These are phyloP conservation scores for Pythium plurisporium DNA, from an alignment of 352 stramenopile genomes.

Conservation along the genomic window DNA sequence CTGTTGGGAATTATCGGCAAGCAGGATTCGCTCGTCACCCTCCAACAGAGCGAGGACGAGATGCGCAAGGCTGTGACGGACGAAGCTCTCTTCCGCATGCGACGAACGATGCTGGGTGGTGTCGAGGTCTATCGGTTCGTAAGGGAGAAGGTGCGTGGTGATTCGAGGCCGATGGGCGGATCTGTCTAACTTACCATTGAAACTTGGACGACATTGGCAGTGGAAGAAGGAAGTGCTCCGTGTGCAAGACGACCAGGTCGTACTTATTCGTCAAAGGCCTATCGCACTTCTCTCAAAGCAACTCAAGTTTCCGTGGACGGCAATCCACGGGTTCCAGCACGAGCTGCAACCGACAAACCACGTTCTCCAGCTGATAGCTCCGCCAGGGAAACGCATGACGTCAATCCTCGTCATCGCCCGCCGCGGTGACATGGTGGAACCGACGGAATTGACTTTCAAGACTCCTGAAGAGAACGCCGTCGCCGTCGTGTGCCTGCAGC, in stretches of 20 bases:
- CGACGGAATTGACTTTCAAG: conserved; percentile 29
- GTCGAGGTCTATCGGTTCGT: conserved; percentile 18
- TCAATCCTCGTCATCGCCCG: conserved; percentile 37
- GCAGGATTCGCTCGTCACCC: conserved; percentile 8
- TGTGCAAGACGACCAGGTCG: conserved; percentile 24
- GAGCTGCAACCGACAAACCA: conserved; percentile 23
- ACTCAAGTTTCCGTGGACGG: conserved; percentile 25
- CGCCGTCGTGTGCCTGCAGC: conserved; percentile 25
- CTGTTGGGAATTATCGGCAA: conserved; percentile 9
- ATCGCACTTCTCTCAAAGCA: conserved; percentile 32
- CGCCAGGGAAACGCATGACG: conserved; percentile 21
- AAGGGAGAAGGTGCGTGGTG: conserved; percentile 6
- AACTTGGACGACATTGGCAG: conserved; percentile 2
- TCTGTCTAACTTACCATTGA: too few relatives aligned
- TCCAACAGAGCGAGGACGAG: conserved; percentile 12
- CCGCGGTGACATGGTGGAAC: conserved; percentile 24
- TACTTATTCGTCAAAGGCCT: conserved; percentile 32
- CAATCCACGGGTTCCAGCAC: conserved; percentile 34
- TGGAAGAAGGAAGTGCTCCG: conserved; percentile 36
- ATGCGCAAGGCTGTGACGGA: conserved; percentile 14
- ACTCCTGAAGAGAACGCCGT: conserved; percentile 22
- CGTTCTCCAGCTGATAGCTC: conserved; percentile 23
- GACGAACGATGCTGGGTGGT: conserved; percentile 7
- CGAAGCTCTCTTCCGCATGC: conserved; percentile 9
- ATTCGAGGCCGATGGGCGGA: too few relatives aligned